Percentiles rank a stretch among this genome's conserved stretches.
These are phyloP conservation scores for Acmispon strigosus DNA, from an alignment of 306 rosid genomes.

Conservation along the genomic window DNA sequence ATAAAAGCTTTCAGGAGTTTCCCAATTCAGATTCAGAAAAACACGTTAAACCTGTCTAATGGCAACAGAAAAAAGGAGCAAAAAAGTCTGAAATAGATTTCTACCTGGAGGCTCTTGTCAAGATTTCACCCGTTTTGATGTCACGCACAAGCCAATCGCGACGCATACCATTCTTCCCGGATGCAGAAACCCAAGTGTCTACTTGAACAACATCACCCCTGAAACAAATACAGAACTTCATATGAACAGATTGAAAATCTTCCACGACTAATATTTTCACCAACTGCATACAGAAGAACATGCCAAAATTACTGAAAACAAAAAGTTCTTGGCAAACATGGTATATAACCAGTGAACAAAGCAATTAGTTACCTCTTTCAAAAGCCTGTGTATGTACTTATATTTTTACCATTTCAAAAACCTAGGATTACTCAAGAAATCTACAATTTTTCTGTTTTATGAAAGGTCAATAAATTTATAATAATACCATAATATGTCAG, in stretches of 20 bases:
- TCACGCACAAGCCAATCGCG: constrained; percentile 93
- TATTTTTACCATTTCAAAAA: not conserved
- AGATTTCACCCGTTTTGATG: constrained; percentile 53
- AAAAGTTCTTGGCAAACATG: not conserved
- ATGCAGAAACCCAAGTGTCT: constrained; percentile 83
- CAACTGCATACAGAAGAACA: not conserved
- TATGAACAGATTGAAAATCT: constrained; percentile 5
- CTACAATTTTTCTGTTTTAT: not conserved
- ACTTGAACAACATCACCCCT: constrained; percentile 98
- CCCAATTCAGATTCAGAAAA: not conserved
- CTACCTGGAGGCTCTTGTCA: constrained; percentile 93
- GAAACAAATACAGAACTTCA: constrained; percentile 24
- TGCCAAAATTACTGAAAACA: not conserved
- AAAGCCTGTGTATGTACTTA: not conserved
- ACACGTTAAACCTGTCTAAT: not conserved
- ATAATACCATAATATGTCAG: too few species aligned
- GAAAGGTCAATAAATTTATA: too few species aligned
- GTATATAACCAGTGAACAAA: not conserved
- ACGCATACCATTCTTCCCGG: constrained; percentile 92
- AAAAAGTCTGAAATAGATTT: not conserved
- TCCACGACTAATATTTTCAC: not conserved
- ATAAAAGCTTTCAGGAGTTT: not conserved
- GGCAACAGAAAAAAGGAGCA: not conserved
- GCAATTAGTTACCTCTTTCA: constrained; percentile 7
- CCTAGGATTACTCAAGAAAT: not conserved